Percentiles rank a stretch among this genome's conserved stretches.
phyloP scores from a whole-genome alignment of 371 early-diverging fungal genomes.

The Thermomucor indicae-seudaticae region DNA sequence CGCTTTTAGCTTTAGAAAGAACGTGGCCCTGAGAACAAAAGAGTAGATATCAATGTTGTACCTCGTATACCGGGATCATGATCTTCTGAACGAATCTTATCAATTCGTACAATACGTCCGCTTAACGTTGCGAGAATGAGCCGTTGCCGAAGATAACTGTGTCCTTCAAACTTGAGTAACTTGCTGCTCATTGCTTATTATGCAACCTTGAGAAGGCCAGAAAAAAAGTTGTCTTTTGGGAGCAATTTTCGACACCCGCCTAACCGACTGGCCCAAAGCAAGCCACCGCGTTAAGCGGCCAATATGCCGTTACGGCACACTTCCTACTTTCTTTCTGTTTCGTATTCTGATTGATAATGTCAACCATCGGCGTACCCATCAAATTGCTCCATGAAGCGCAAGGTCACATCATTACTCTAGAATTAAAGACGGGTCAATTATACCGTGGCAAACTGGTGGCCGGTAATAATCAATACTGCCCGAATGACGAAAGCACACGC shows the following conservation, averaged over 20 bases:
- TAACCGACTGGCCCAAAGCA: too few relatives aligned
- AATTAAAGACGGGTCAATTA: constrained; percentile 89
- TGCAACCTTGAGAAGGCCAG: too few relatives aligned
- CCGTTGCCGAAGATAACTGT: constrained; percentile 81
- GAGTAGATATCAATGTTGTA: constrained; percentile 8
- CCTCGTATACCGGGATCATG: constrained; percentile 85
- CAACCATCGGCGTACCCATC: constrained; percentile 86
- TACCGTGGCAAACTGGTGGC: constrained; percentile 95
- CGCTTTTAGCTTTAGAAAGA: background rate
- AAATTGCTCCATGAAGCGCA: constrained; percentile 97
- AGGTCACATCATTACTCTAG: constrained; percentile 94
- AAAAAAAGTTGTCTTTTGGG: too few relatives aligned
- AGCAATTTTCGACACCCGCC: too few relatives aligned
- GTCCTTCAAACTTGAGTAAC: constrained; percentile 67
- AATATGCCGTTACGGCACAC: too few relatives aligned
- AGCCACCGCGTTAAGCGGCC: too few relatives aligned
- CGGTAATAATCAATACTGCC: constrained; percentile 43
- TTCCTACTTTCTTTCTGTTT: too few relatives aligned
- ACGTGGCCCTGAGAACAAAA: background rate
- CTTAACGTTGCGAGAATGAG: constrained; percentile 90
- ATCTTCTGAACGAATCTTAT: constrained; percentile 84
- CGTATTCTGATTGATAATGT: too few relatives aligned
- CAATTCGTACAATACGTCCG: constrained; percentile 81
- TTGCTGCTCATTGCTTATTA: constrained; percentile 10
- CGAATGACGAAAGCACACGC: too few relatives aligned